Evolutionary conservation across 495 filamentous ascomycete genomes (phyloP).

Genomic region (Chaetomium cochliodes): DNA sequence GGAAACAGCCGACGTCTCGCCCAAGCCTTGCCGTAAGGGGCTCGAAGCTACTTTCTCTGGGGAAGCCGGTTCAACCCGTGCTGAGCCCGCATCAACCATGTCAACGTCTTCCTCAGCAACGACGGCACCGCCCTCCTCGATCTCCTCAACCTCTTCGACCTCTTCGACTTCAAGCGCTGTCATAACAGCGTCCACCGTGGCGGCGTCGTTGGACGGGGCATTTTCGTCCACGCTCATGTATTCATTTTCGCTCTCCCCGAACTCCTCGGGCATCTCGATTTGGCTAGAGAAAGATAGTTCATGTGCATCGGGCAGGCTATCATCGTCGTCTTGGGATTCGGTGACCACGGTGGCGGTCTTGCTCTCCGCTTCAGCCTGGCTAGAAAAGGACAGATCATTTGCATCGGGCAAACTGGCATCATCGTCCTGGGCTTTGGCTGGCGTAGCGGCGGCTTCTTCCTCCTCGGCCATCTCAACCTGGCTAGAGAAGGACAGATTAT

Average conservation of each 20-base stretch:
- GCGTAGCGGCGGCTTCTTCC: not conserved
- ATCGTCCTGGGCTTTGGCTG: constrained; percentile 9
- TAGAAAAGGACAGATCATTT: constrained; percentile 12
- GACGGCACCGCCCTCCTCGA: too few relatives aligned
- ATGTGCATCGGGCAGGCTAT: constrained; percentile 9
- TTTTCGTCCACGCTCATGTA: constrained; percentile 13
- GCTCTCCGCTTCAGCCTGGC: constrained; percentile 12
- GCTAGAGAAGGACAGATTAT: constrained; percentile 13
- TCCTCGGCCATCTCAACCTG: constrained; percentile 20
- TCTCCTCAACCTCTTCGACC: not conserved
- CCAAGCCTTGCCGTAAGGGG: not conserved
- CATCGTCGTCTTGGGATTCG: constrained; percentile 11
- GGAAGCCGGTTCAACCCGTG: not conserved
- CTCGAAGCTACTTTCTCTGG: not conserved
- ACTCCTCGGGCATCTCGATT: constrained; percentile 22
- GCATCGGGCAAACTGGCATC: constrained; percentile 13
- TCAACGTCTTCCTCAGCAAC: constrained; percentile 17
- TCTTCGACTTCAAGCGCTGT: constrained; percentile 5
- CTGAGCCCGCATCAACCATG: constrained; percentile 14
- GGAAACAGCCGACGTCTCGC: not conserved
- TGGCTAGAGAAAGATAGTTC: constrained; percentile 16
- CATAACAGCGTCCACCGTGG: not conserved
- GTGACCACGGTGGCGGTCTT: not conserved
- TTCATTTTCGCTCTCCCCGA: constrained; percentile 19
- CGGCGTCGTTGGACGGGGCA: not conserved